Evolutionary conservation across 2,329 filamentous ascomycete genomes (phyloP).

Genomic region (Samsoniella hepiali): DNA sequence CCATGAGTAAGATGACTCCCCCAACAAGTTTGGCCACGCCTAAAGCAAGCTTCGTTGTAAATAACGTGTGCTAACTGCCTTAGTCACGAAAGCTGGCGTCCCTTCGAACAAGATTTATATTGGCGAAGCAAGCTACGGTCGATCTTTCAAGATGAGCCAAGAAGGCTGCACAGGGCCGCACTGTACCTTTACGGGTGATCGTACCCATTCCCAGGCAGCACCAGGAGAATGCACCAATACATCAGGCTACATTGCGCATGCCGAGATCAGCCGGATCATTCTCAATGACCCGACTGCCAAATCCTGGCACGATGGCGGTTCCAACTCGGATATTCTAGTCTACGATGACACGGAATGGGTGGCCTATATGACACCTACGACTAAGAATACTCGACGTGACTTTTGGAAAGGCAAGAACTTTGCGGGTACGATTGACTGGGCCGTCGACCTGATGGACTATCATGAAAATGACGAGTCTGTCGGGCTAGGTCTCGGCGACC

Average conservation of each 20-base stretch:
- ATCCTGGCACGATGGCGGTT: constrained; percentile 3
- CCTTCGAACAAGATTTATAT: constrained; percentile 28
- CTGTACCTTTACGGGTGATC: constrained; percentile 25
- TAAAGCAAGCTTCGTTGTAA: too few relatives aligned
- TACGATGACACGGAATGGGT: constrained; percentile 21
- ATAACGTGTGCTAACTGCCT: too few relatives aligned
- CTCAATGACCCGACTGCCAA: constrained; percentile 21
- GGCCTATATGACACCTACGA: constrained; percentile 21
- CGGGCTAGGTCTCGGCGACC: not conserved
- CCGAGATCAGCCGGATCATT: constrained; percentile 30
- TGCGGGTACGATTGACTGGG: constrained; percentile 24
- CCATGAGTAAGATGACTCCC: too few relatives aligned
- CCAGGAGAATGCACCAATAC: constrained; percentile 29
- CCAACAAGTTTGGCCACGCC: too few relatives aligned
- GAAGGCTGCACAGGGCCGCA: constrained; percentile 22
- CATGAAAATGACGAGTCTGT: not conserved
- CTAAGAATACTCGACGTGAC: constrained; percentile 12
- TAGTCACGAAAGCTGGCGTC: constrained; percentile 8
- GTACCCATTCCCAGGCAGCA: constrained; percentile 22
- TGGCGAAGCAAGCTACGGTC: constrained; percentile 32
- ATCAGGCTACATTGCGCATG: constrained; percentile 30
- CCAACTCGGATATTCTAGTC: constrained; percentile 5
- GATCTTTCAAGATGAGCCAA: constrained; percentile 29
- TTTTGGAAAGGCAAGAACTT: constrained; percentile 18
- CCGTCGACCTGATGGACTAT: constrained; percentile 20